A percentile compares a stretch with the other conserved stretches of the same genome.
Conservation (phyloP, 2,329 filamentous ascomycete species). For the Hypoxylon sp. region DNA sequence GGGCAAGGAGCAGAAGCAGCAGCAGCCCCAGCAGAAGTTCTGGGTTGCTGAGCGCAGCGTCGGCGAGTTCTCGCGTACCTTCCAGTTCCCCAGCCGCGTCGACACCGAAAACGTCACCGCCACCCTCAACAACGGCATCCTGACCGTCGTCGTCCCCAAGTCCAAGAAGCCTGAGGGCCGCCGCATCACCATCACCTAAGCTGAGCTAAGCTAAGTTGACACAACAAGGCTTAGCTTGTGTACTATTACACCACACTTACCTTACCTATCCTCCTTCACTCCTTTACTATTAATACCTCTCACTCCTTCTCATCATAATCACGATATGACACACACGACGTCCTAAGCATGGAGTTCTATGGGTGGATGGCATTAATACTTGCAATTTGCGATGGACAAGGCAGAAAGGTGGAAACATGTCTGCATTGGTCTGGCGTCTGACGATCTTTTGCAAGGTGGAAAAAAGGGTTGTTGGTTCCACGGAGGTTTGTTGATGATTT, state of each 20-base stretch:
- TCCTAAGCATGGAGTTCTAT: conserved; percentile 31
- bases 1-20: conserved; percentile 52
- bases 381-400: conserved; percentile 18
- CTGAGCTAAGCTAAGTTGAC: too few relatives aligned
- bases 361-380: conserved; percentile 8
- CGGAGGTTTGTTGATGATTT: conserved; percentile 19
- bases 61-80: conserved; percentile 77
- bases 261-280: conserved; percentile 3
- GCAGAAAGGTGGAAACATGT: conserved; percentile 7
- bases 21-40: conserved; percentile 66
- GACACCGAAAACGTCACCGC: conserved; percentile 74
- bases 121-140: conserved; percentile 74
- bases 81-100: conserved; percentile 76
- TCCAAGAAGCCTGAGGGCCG: conserved; percentile 70
- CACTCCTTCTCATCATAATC: conserved; percentile 16
- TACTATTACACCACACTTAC: conserved; percentile 4
- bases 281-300: conserved; percentile 10
- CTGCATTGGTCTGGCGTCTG: conserved; percentile 19
- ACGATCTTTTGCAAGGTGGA: conserved; percentile 11
- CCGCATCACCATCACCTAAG: conserved; percentile 69
- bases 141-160: conserved; percentile 76
- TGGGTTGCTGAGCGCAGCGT: conserved; percentile 78
- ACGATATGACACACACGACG: conserved; percentile 14
- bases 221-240: neutral
- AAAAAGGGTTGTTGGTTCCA: neutral